Conservation (phyloP, 768 basidiomycete species). For the Hericium rajendrae region DNA sequence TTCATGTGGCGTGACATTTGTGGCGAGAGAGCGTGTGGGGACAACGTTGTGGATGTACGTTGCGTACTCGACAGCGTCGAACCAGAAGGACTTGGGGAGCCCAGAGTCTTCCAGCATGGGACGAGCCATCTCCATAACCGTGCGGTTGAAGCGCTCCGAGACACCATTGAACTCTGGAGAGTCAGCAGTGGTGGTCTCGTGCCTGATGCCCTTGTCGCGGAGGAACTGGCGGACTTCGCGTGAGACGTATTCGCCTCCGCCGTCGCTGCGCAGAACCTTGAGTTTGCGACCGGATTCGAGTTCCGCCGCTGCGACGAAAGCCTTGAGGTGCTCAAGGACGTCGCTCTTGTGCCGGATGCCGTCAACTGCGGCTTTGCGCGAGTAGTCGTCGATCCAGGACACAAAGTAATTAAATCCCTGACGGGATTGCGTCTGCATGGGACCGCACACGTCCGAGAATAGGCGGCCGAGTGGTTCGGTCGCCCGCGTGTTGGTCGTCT, state of each 20-base stretch:
- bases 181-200: slow-evolving; percentile 14
- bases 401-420: slow-evolving; percentile 12
- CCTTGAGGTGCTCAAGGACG: slow-evolving; percentile 4
- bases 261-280: slow-evolving; percentile 16
- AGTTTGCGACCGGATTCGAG: slow-evolving; percentile 8
- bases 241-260: slow-evolving; percentile 18
- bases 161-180: slow-evolving; percentile 14
- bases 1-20: slow-evolving; percentile 11
- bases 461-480: neutral
- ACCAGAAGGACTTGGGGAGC: slow-evolving; percentile 12
- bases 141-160: slow-evolving; percentile 16
- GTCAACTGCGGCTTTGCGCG: slow-evolving; percentile 10
- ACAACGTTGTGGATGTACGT: slow-evolving; percentile 8
- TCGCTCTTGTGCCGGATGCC: slow-evolving; percentile 12
- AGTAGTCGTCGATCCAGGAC: slow-evolving; percentile 16
- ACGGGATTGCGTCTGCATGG: slow-evolving; percentile 5
- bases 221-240: slow-evolving; percentile 5
- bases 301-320: slow-evolving; percentile 10
- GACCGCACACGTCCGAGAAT: slow-evolving; percentile 17
- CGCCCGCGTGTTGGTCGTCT: neutral
- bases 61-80: slow-evolving; percentile 7
- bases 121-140: slow-evolving; percentile 5
- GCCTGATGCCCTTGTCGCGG: slow-evolving; percentile 7
- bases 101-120: slow-evolving; percentile 10
- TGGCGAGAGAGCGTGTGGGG: slow-evolving; percentile 2